Percentiles rank a stretch among this genome's conserved stretches.
Evolutionary conservation across 2,329 filamentous ascomycete genomes (phyloP).

Genomic region (Cryphonectria naterciae): DNA sequence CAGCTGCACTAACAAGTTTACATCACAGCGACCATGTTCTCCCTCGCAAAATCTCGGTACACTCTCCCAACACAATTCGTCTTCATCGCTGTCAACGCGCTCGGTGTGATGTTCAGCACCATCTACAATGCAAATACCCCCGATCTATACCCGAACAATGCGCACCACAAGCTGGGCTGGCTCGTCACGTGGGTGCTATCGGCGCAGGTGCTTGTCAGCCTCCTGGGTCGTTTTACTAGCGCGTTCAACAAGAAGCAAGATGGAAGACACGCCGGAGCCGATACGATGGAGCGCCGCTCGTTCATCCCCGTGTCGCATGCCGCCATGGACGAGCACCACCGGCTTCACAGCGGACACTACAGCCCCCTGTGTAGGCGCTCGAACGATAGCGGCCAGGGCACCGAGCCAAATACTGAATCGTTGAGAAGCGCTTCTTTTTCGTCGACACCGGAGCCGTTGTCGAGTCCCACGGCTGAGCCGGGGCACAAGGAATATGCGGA

Average conservation of each 20-base stretch:
- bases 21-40: slow-evolving; percentile 79
- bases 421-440: slow-evolving; percentile 68
- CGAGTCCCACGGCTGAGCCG: slow-evolving; percentile 40
- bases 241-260: slow-evolving; percentile 38
- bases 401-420: slow-evolving; percentile 70
- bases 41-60: slow-evolving; percentile 76
- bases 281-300: slow-evolving; percentile 53
- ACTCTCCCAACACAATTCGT: slow-evolving; percentile 70
- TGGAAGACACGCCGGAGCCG: slow-evolving; percentile 18
- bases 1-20: slow-evolving; percentile 26
- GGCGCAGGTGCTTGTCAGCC: slow-evolving; percentile 70
- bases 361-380: slow-evolving; percentile 60
- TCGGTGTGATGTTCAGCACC: slow-evolving; percentile 67
- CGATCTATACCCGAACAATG: slow-evolving; percentile 83
- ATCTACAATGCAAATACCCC: slow-evolving; percentile 82
- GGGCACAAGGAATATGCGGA: slow-evolving; percentile 53
- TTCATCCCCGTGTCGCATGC: slow-evolving; percentile 67
- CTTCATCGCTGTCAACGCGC: slow-evolving; percentile 66
- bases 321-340: slow-evolving; percentile 57
- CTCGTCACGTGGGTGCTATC: slow-evolving; percentile 72
- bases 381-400: slow-evolving; percentile 75
- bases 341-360: slow-evolving; percentile 41
- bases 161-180: slow-evolving; percentile 91
- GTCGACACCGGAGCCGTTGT: slow-evolving; percentile 56
- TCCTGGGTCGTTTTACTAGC: slow-evolving; percentile 65